Evolutionary conservation across 768 basidiomycete species (phyloP).

Genomic region (Lactarius tabidus): DNA sequence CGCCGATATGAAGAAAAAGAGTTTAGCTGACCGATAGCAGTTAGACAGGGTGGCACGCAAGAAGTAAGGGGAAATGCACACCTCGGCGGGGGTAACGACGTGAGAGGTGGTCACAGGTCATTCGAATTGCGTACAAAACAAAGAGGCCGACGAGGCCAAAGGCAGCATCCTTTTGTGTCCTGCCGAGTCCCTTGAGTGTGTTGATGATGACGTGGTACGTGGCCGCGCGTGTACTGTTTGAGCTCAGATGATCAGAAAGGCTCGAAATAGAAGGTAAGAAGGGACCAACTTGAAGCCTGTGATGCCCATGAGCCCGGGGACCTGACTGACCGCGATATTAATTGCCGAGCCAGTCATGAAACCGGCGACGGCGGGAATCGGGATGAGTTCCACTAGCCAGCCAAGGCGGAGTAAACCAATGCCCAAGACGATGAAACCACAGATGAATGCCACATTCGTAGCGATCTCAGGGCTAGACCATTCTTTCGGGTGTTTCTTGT

Average conservation of each 20-base stretch:
- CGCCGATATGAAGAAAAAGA: constrained; percentile 76
- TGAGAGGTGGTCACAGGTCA: constrained; percentile 45
- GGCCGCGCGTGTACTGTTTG: constrained; percentile 69
- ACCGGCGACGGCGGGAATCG: constrained; percentile 75
- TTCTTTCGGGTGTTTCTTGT: constrained; percentile 47
- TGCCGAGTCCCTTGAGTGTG: constrained; percentile 77
- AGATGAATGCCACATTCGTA: constrained; percentile 76
- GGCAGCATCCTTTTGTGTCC: constrained; percentile 76
- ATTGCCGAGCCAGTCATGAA: constrained; percentile 99
- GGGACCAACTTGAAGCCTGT: constrained; percentile 69
- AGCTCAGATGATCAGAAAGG: constrained; percentile 14
- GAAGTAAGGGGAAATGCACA: constrained; percentile 31
- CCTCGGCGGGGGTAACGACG: constrained; percentile 60
- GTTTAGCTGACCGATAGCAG: constrained; percentile 43
- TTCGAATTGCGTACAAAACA: constrained; percentile 65
- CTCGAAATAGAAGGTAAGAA: background rate
- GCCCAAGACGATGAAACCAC: constrained; percentile 86
- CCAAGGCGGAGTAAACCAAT: constrained; percentile 88
- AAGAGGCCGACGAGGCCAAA: constrained; percentile 80
- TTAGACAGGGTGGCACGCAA: constrained; percentile 1
- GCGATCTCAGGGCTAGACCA: constrained; percentile 77
- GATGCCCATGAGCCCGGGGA: constrained; percentile 87
- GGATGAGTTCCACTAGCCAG: constrained; percentile 95
- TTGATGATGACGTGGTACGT: constrained; percentile 91
- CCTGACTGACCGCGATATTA: constrained; percentile 82